phyloP scores from a whole-genome alignment of 768 basidiomycete genomes.

The Podaxis pistillaris region DNA sequence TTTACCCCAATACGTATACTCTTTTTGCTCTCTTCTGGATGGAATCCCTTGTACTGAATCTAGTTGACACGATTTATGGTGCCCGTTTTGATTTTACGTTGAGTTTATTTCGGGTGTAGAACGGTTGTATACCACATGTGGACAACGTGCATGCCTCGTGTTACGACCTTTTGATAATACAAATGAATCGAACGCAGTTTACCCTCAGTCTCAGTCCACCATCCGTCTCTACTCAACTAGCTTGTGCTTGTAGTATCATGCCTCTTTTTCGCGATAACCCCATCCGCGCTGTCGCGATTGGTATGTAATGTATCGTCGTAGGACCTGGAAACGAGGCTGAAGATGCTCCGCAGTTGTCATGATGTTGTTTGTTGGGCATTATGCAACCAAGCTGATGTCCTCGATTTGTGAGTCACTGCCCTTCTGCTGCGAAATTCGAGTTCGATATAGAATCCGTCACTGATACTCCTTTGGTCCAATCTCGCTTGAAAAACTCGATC shows the following conservation, averaged over 20 bases:
- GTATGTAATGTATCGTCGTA: conserved; percentile 22
- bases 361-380: conserved; percentile 48
- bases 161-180: neutral
- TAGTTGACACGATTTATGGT: neutral
- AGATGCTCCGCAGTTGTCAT: conserved; percentile 35
- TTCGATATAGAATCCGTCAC: neutral
- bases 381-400: conserved; percentile 48
- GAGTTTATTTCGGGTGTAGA: neutral
- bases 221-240: conserved; percentile 9
- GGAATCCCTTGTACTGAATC: neutral
- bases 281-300: conserved; percentile 41
- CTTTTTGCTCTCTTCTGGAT: neutral
- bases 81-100: neutral
- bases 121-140: conserved; percentile 6
- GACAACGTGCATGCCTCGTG: conserved; percentile 15
- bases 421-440: neutral
- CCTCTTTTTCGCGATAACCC: conserved; percentile 50
- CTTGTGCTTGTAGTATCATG: conserved; percentile 27
- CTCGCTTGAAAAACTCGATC: neutral
- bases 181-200: conserved; percentile 1
- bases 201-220: neutral
- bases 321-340: neutral
- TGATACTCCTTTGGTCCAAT: neutral
- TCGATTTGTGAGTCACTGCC: conserved; percentile 37
- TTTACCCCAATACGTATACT: neutral